A percentile compares a stretch with the other conserved stretches of the same genome.
These are phyloP conservation scores for Dysphania ambrosioides DNA, from an alignment of 148 eudicot species.

Conservation along the genomic window DNA sequence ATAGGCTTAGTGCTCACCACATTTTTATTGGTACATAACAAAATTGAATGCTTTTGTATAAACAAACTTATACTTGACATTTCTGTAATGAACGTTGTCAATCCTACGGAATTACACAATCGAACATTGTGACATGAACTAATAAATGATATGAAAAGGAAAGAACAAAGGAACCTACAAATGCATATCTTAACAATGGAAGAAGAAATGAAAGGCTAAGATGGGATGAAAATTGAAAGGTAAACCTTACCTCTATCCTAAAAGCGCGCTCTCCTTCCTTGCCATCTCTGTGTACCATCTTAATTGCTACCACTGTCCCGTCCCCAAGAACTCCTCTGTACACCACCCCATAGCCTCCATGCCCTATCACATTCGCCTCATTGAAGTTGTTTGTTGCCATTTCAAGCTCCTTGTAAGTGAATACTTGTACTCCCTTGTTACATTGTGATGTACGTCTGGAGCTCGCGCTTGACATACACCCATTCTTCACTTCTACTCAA, in stretches of 20 bases:
- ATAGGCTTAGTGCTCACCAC: neutral
- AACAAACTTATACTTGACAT: no score
- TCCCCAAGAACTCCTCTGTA: slow-evolving; percentile 71
- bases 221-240: slow-evolving; percentile 7
- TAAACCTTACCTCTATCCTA: slow-evolving; percentile 58
- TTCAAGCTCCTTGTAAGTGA: slow-evolving; percentile 79
- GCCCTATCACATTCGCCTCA: slow-evolving; percentile 58
- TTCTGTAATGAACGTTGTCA: neutral
- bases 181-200: neutral
- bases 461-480: slow-evolving; percentile 50
- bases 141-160: neutral
- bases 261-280: slow-evolving; percentile 87
- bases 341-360: slow-evolving; percentile 66
- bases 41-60: no score
- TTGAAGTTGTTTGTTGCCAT: slow-evolving; percentile 64
- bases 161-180: slow-evolving; percentile 1
- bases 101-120: neutral
- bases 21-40: neutral
- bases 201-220: slow-evolving; percentile 2
- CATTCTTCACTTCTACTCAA: slow-evolving; percentile 43
- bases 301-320: slow-evolving; percentile 69
- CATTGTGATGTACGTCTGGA: slow-evolving; percentile 28
- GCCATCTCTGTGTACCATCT: slow-evolving; percentile 61
- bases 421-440: slow-evolving; percentile 71
- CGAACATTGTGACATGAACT: neutral